Conservation (phyloP, 2,329 filamentous ascomycete species). For the Pestalotiopsis sp. region DNA sequence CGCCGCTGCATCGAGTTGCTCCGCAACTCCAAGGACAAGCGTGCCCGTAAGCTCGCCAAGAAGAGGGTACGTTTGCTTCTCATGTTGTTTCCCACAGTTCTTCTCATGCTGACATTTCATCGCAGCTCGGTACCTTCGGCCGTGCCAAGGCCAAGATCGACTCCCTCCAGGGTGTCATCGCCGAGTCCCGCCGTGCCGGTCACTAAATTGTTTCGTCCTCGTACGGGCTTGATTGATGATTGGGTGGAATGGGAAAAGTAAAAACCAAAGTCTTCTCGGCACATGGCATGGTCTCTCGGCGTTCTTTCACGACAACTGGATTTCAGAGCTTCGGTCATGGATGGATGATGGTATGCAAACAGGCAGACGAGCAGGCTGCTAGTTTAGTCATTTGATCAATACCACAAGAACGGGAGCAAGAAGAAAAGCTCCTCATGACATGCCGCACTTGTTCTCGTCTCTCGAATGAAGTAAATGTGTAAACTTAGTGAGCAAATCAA, state of each 20-base stretch:
- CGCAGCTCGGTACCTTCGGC: slow-evolving; percentile 93
- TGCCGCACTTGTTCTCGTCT: background rate
- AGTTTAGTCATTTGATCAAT: slow-evolving; percentile 11
- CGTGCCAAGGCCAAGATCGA: slow-evolving; percentile 99
- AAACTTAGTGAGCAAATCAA: background rate
- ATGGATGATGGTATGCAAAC: slow-evolving; percentile 5
- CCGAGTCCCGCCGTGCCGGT: slow-evolving; percentile 78
- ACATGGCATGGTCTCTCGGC: slow-evolving; percentile 12
- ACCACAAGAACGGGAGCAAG: background rate
- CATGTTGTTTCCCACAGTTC: background rate
- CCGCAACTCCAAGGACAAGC: slow-evolving; percentile 99
- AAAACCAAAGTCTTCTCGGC: background rate
- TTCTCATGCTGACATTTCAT: slow-evolving; percentile 24
- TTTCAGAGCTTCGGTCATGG: slow-evolving; percentile 10
- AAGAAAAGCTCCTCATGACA: slow-evolving; percentile 12
- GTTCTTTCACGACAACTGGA: slow-evolving; percentile 1
- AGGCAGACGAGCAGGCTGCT: background rate
- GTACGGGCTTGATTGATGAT: slow-evolving; percentile 1
- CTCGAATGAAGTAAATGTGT: background rate
- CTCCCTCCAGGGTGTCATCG: slow-evolving; percentile 97
- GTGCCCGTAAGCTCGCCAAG: slow-evolving; percentile 98
- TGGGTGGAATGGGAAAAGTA: background rate
- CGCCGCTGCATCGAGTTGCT: slow-evolving; percentile 98
- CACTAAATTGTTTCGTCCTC: slow-evolving; percentile 50
- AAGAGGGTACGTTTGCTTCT: slow-evolving; percentile 74